phyloP scores from a whole-genome alignment of 1,284 basidiomycete genomes.

The Neolentinus lepideus region DNA sequence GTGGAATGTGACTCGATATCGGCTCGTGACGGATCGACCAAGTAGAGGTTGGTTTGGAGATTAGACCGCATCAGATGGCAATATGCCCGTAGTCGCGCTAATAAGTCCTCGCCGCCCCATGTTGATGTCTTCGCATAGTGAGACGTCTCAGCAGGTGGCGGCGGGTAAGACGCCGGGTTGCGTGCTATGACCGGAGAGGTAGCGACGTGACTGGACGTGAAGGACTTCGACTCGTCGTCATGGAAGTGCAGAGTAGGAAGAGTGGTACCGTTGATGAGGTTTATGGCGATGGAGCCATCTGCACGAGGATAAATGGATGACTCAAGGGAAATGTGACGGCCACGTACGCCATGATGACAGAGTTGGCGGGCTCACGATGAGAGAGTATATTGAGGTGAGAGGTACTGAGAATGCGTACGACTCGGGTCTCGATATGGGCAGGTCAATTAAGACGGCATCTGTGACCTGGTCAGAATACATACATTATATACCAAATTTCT shows the following conservation, averaged over 20 bases:
- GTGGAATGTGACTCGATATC: conserved; percentile 90
- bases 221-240: conserved; percentile 88
- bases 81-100: conserved; percentile 65
- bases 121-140: conserved; percentile 35
- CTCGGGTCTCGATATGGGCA: conserved; percentile 71
- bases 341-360: conserved; percentile 83
- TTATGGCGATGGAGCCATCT: conserved; percentile 77
- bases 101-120: conserved; percentile 84
- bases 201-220: conserved; percentile 53
- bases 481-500: conserved; percentile 15
- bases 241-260: conserved; percentile 92
- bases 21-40: conserved; percentile 85
- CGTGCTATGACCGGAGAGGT: conserved; percentile 24
- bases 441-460: conserved; percentile 77
- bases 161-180: conserved; percentile 53
- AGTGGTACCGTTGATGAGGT: conserved; percentile 85
- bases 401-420: conserved; percentile 95
- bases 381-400: conserved; percentile 82
- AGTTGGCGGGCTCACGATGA: conserved; percentile 80
- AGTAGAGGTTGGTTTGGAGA: conserved; percentile 76
- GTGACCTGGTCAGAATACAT: conserved; percentile 6
- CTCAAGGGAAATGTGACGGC: conserved; percentile 8
- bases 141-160: conserved; percentile 38
- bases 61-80: conserved; percentile 74
- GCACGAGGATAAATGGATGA: conserved; percentile 3